phyloP scores from a whole-genome alignment of 495 filamentous ascomycete species.

The Penicillium diatomitis region DNA sequence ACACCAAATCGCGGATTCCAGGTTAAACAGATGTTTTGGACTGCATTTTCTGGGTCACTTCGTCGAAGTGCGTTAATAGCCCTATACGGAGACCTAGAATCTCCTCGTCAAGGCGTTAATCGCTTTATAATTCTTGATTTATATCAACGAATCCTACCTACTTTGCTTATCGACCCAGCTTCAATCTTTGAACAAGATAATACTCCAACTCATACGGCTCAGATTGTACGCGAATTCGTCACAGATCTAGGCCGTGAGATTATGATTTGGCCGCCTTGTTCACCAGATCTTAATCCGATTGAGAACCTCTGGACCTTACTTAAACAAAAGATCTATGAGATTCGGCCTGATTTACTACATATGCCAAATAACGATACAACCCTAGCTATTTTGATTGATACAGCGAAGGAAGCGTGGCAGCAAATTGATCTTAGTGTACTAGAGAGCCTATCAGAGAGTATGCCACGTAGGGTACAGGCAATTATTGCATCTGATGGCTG shows the following conservation, averaged over 20 bases:
- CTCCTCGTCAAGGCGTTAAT: slow-evolving; percentile 2
- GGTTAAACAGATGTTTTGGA: slow-evolving; percentile 9
- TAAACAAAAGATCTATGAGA: slow-evolving; percentile 9
- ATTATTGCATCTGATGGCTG: not conserved
- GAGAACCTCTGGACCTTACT: slow-evolving; percentile 14
- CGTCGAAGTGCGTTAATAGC: slow-evolving; percentile 1
- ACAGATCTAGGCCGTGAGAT: slow-evolving; percentile 1
- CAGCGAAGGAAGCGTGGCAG: too few relatives aligned
- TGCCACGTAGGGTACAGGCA: not conserved
- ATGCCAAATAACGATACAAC: too few relatives aligned
- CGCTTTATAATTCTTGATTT: slow-evolving; percentile 2
- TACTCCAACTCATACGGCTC: slow-evolving; percentile 5
- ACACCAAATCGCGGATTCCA: slow-evolving; percentile 1
- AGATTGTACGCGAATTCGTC: slow-evolving; percentile 4
- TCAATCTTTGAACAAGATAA: slow-evolving; percentile 15
- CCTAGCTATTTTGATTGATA: too few relatives aligned
- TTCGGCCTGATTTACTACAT: too few relatives aligned
- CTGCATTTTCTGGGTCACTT: slow-evolving; percentile 6
- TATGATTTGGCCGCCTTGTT: slow-evolving; percentile 6
- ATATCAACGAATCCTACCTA: slow-evolving; percentile 4
- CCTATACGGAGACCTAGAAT: slow-evolving; percentile 2
- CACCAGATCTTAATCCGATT: slow-evolving; percentile 8
- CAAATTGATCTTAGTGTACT: too few relatives aligned
- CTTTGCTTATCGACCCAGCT: not conserved
- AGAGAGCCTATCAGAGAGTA: too few relatives aligned